Evolutionary conservation across 2,329 filamentous ascomycete species (phyloP).

Genomic region (Fusarium nodosum): DNA sequence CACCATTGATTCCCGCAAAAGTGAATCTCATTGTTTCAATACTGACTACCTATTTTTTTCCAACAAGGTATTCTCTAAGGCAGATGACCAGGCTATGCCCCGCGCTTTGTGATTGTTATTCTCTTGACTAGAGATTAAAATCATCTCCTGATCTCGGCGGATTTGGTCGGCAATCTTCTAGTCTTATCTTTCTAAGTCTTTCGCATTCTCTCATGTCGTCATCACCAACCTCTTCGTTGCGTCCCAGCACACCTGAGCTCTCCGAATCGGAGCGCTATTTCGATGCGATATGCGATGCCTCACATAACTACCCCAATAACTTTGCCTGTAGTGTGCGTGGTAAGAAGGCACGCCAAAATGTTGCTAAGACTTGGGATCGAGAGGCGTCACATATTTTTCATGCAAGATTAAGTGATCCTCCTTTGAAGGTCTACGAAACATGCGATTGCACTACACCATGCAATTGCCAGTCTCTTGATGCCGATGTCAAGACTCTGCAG

Average conservation of each 20-base stretch:
- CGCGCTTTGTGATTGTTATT: not conserved
- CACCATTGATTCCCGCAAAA: not conserved
- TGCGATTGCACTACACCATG: slow-evolving; percentile 8
- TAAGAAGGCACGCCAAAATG: not conserved
- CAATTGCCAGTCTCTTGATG: slow-evolving; percentile 1
- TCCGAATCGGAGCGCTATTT: slow-evolving; percentile 5
- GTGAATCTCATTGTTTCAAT: not conserved
- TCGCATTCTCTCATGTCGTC: not conserved
- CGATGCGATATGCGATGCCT: slow-evolving; percentile 1
- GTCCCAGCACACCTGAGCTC: not conserved
- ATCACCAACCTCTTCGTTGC: not conserved
- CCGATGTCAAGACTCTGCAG: not conserved
- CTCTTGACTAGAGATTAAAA: not conserved
- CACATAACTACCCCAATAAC: slow-evolving; percentile 5
- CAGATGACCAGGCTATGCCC: not conserved
- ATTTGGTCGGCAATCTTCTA: not conserved
- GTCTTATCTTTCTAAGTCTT: not conserved
- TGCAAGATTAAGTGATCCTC: not conserved
- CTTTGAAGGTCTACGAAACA: slow-evolving; percentile 11
- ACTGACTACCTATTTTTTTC: accelerated
- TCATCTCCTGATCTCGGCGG: not conserved
- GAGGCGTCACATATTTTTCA: slow-evolving; percentile 4
- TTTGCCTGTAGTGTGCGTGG: not conserved
- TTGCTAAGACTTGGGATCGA: slow-evolving; percentile 9
- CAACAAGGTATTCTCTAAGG: too few relatives aligned